A percentile compares a stretch with the other conserved stretches of the same genome.
Evolutionary conservation across 2,329 filamentous ascomycete genomes (phyloP).

Genomic region (Alternaria triticina): DNA sequence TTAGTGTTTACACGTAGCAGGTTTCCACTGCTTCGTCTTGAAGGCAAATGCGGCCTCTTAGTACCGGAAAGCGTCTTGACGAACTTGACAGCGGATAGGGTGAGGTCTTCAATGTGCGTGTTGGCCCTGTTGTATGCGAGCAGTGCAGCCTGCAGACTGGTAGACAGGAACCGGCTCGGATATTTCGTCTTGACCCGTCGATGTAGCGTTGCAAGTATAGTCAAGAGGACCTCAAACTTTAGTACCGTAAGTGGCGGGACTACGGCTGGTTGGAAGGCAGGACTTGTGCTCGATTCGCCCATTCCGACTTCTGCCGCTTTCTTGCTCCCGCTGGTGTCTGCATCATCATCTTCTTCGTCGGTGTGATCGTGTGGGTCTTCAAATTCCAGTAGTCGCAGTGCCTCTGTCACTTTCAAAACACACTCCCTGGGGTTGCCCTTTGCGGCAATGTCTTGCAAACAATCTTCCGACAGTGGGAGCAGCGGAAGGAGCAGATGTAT

Average conservation of each 20-base stretch:
- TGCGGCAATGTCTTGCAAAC: slow-evolving; percentile 75
- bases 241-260: slow-evolving; percentile 51
- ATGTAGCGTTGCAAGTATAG: slow-evolving; percentile 75
- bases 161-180: slow-evolving; percentile 78
- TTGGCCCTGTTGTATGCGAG: slow-evolving; percentile 67
- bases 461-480: slow-evolving; percentile 69
- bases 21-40: slow-evolving; percentile 61
- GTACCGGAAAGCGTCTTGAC: slow-evolving; percentile 72
- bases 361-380: slow-evolving; percentile 61
- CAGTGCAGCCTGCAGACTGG: slow-evolving; percentile 75
- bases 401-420: slow-evolving; percentile 79
- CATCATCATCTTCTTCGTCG: slow-evolving; percentile 48
- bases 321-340: slow-evolving; percentile 11
- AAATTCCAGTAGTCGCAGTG: slow-evolving; percentile 67
- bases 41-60: slow-evolving; percentile 69
- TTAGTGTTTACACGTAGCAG: slow-evolving; percentile 47
- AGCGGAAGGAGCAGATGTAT: slow-evolving; percentile 75
- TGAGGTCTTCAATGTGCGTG: slow-evolving; percentile 66
- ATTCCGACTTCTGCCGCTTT: slow-evolving; percentile 32
- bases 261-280: slow-evolving; percentile 28
- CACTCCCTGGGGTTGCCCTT: slow-evolving; percentile 83
- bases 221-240: slow-evolving; percentile 73
- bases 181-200: slow-evolving; percentile 76
- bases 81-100: slow-evolving; percentile 72
- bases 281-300: slow-evolving; percentile 42